Evolutionary conservation across 306 rosid species (phyloP), one percentile per base, ranked within the genome.

Genomic region (Sphenostylis stenocarpa): DNA sequence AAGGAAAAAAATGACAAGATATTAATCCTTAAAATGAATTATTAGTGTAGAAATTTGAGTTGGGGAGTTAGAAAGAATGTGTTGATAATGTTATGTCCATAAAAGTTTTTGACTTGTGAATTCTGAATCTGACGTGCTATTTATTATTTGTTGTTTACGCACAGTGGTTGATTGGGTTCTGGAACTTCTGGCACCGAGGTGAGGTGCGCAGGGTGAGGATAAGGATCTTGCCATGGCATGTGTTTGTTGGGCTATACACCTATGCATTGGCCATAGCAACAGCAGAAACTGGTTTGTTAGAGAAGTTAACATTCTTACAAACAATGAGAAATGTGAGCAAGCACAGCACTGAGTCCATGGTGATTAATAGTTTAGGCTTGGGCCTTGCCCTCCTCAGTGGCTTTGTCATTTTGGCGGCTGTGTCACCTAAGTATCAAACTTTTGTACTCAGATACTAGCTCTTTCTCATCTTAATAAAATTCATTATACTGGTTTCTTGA

Each of bases 141-240:
- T 1, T 48, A 13, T 33, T 1, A 38, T 66, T 51, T 67, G 2
- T 26, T 53, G n/a, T 7, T 6, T 7, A 52, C 13, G 15, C 84
- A 87, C 89, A 95, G 97, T 95, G 99, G 97, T 9, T 89, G 80
- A 83, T 82, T 45, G 99, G 99, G 3, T 95, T 95, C 73, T 31
- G 87, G 84, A 95, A 87, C 86, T 95, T 95, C 69, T 95, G 99
- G 99, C 99, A 88, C 79, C 45, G 90, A 79, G 90, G 97, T 39
- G 97, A 90, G 76, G 86, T 48, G 45, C 77, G 92, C 5, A 45
- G 65, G 29, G 90, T 72, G 68, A 88, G 96, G 73, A 56, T 70
- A 70, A 89, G 77, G 73, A 83, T 95, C 66, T 77, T 95, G 68
- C 97, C 97, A 0, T 92, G 99, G 99, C 99, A 95, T 67, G 76